phyloP scores from a whole-genome alignment of 768 basidiomycete genomes.

The Neoboletus subvelutipes region DNA sequence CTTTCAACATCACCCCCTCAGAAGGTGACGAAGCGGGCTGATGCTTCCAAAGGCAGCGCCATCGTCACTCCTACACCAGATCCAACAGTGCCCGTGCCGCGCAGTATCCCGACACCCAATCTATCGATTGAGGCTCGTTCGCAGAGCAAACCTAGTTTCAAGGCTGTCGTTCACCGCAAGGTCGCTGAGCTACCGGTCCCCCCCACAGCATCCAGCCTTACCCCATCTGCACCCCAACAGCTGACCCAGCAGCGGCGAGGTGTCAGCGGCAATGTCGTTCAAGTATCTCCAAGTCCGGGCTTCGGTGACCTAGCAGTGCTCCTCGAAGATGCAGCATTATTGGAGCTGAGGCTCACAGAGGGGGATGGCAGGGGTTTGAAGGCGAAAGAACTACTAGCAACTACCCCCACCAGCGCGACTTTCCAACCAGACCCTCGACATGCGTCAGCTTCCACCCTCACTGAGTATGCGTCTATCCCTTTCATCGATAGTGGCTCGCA shows the following conservation, averaged over 20 bases:
- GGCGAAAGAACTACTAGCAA: slow-evolving; percentile 9
- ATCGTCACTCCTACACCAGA: slow-evolving; percentile 4
- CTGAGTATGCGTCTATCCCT: slow-evolving; percentile 15
- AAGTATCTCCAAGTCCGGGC: slow-evolving; percentile 47
- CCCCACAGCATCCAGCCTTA: slow-evolving; percentile 16
- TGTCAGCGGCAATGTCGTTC: slow-evolving; percentile 19
- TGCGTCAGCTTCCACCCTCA: slow-evolving; percentile 23
- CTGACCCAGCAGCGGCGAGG: slow-evolving; percentile 29
- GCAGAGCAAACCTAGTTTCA: slow-evolving; percentile 38
- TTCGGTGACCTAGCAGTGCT: slow-evolving; percentile 53
- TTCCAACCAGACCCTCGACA: slow-evolving; percentile 25
- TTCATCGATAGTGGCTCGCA: slow-evolving; percentile 22
- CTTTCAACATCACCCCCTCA: not conserved
- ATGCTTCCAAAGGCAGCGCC: not conserved
- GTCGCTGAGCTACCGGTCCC: slow-evolving; percentile 38
- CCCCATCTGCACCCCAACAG: slow-evolving; percentile 29
- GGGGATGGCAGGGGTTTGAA: slow-evolving; percentile 34
- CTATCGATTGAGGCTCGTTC: not conserved
- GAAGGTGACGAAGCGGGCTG: slow-evolving; percentile 1
- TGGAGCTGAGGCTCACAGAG: slow-evolving; percentile 53
- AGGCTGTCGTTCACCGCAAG: slow-evolving; percentile 58
- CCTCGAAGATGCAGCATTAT: slow-evolving; percentile 55
- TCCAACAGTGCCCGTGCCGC: slow-evolving; percentile 1
- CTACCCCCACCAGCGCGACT: slow-evolving; percentile 27
- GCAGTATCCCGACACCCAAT: slow-evolving; percentile 12